These are phyloP conservation scores for Euphorbia celastroides DNA, from an alignment of 441 rosid genomes.

Conservation along the genomic window DNA sequence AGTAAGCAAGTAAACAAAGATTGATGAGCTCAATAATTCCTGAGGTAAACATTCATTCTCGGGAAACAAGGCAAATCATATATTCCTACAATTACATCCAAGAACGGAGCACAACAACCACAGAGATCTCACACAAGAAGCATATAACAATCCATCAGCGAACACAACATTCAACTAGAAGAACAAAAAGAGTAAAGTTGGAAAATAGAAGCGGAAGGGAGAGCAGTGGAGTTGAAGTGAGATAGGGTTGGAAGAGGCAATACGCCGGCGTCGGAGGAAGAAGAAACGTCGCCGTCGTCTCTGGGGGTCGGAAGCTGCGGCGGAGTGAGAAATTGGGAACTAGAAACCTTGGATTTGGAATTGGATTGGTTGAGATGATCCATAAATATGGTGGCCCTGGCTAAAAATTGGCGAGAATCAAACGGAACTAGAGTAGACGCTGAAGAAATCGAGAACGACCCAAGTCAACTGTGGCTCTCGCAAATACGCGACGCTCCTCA, in stretches of 20 bases:
- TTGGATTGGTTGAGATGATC: constrained; percentile 1
- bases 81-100: not conserved
- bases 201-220: not conserved
- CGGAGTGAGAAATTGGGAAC: constrained; percentile 23
- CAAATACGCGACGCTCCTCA: too few species aligned
- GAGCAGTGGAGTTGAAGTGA: not conserved
- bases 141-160: not conserved
- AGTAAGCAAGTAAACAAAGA: too few species aligned
- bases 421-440: not conserved
- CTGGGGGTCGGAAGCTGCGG: too few species aligned
- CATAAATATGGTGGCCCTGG: not conserved
- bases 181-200: not conserved
- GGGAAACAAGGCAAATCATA: not conserved
- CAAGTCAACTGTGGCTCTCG: too few species aligned
- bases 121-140: not conserved
- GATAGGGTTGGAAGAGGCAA: too few species aligned
- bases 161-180: constrained; percentile 1
- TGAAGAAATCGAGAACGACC: not conserved
- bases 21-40: too few species aligned
- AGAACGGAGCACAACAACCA: not conserved
- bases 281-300: constrained; percentile 88
- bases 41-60: not conserved
- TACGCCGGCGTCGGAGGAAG: constrained; percentile 65
- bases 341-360: constrained; percentile 8
- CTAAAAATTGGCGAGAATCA: not conserved